These are phyloP conservation scores for Phaeosphaeriaceae sp. DNA, from an alignment of 2,329 filamentous ascomycete genomes.

Conservation along the genomic window DNA sequence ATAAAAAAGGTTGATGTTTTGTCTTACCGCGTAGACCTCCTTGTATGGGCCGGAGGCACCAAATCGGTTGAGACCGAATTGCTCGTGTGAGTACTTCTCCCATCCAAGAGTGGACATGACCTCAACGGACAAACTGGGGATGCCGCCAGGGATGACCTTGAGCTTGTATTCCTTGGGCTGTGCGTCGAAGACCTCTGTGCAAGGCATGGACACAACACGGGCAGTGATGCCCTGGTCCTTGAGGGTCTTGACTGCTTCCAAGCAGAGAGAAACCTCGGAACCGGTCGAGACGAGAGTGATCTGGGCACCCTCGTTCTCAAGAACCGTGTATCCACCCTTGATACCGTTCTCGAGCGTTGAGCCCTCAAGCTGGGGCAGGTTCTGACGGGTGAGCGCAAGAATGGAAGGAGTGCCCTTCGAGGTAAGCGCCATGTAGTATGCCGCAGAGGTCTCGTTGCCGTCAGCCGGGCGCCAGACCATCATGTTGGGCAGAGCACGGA, in stretches of 20 bases:
- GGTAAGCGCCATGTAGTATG: constrained; percentile 94
- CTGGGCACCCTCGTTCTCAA: constrained; percentile 82
- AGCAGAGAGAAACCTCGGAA: constrained; percentile 91
- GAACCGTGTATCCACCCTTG: constrained; percentile 94
- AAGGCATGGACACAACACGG: constrained; percentile 94
- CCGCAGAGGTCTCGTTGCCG: constrained; percentile 96
- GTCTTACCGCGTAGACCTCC: constrained; percentile 89
- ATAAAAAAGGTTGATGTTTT: constrained; percentile 26
- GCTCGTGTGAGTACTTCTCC: constrained; percentile 99
- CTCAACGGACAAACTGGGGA: constrained; percentile 92
- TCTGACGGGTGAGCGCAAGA: constrained; percentile 94
- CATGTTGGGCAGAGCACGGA: constrained; percentile 98
- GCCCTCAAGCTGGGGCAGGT: constrained; percentile 95
- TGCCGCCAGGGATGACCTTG: constrained; percentile 89
- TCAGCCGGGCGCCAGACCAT: constrained; percentile 99
- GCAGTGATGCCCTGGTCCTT: constrained; percentile 86
- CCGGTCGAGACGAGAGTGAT: constrained; percentile 93
- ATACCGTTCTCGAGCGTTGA: constrained; percentile 86
- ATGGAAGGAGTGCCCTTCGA: constrained; percentile 91
- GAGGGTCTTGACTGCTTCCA: constrained; percentile 91
- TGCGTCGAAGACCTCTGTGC: constrained; percentile 94
- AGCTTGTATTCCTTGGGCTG: constrained; percentile 96
- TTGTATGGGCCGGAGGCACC: constrained; percentile 97
- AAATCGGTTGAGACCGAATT: constrained; percentile 99
- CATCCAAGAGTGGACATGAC: constrained; percentile 97